These are phyloP conservation scores for Barnettozyma siamensis DNA, from an alignment of 805 yeast species.

Conservation along the genomic window DNA sequence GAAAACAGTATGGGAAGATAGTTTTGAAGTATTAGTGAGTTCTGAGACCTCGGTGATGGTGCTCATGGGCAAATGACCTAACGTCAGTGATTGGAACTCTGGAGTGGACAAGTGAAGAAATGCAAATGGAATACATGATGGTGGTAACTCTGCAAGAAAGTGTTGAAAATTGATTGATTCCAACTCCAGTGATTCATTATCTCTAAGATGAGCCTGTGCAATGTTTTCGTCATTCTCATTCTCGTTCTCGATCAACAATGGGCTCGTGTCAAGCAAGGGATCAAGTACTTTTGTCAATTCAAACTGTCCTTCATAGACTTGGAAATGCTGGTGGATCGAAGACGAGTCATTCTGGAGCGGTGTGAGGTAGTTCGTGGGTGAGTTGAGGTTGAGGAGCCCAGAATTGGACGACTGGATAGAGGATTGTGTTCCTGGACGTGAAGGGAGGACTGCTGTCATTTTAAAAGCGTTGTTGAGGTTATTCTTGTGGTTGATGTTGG, in stretches of 20 bases:
- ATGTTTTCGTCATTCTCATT: background rate
- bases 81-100: constrained; percentile 8
- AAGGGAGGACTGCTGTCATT: background rate
- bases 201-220: background rate
- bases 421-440: constrained; percentile 11
- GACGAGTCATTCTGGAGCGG: background rate
- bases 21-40: constrained; percentile 17
- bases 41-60: constrained; percentile 2
- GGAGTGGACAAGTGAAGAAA: constrained; percentile 7
- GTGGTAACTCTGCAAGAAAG: constrained; percentile 9
- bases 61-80: too few species aligned
- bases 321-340: too few species aligned
- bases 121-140: constrained; percentile 10
- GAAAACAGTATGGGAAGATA: constrained; percentile 13
- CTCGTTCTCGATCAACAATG: too few species aligned
- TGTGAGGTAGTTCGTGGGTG: background rate
- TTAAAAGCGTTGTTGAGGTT: background rate
- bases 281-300: too few species aligned
- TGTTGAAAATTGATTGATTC: background rate
- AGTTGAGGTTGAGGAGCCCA: constrained; percentile 2
- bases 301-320: too few species aligned
- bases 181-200: background rate
- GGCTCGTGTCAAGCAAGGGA: too few species aligned
- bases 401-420: constrained; percentile 16
- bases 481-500: background rate